Percentiles rank a stretch among this genome's conserved stretches.
These are phyloP conservation scores for Aphanomyces cochlioides DNA, from an alignment of 352 stramenopile species.

Conservation along the genomic window DNA sequence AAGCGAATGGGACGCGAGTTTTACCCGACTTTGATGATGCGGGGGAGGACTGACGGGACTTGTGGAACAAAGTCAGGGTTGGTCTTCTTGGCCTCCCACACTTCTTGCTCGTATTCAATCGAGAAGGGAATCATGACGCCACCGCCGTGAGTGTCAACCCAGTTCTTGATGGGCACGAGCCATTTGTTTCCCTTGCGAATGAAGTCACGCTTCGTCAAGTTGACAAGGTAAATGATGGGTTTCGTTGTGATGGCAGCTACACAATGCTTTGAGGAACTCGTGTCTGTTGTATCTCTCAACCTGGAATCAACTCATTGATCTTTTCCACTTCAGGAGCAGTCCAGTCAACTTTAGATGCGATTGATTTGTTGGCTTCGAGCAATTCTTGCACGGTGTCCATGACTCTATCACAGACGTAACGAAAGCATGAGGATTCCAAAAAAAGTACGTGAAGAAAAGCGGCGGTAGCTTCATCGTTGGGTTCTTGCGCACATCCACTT, in stretches of 20 bases:
- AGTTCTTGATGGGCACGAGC: conserved; percentile 87
- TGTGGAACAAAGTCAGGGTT: conserved; percentile 37
- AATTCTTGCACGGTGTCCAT: conserved; percentile 69
- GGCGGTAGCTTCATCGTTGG: conserved; percentile 36
- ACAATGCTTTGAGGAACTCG: not conserved
- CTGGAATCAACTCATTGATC: conserved; percentile 63
- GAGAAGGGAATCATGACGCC: conserved; percentile 91
- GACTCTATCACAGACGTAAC: conserved; percentile 24
- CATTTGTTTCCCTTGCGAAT: conserved; percentile 90
- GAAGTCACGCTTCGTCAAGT: conserved; percentile 90
- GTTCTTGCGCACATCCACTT: conserved; percentile 35
- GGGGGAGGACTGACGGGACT: conserved; percentile 60
- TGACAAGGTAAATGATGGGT: conserved; percentile 91
- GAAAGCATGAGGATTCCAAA: not conserved
- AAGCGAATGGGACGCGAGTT: not conserved
- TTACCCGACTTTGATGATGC: conserved; percentile 85
- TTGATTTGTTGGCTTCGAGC: conserved; percentile 64
- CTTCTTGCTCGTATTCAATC: conserved; percentile 87
- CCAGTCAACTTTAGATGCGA: conserved; percentile 59
- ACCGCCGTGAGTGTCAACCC: conserved; percentile 82
- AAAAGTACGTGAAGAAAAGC: conserved; percentile 29
- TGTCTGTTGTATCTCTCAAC: conserved; percentile 7
- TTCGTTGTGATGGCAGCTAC: conserved; percentile 70
- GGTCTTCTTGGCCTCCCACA: conserved; percentile 42
- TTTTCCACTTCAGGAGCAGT: conserved; percentile 69